A percentile compares a stretch with the other conserved stretches of the same genome.
phyloP scores from a whole-genome alignment of 192 early-diverging fungal species.

The Backusella australiensis region DNA sequence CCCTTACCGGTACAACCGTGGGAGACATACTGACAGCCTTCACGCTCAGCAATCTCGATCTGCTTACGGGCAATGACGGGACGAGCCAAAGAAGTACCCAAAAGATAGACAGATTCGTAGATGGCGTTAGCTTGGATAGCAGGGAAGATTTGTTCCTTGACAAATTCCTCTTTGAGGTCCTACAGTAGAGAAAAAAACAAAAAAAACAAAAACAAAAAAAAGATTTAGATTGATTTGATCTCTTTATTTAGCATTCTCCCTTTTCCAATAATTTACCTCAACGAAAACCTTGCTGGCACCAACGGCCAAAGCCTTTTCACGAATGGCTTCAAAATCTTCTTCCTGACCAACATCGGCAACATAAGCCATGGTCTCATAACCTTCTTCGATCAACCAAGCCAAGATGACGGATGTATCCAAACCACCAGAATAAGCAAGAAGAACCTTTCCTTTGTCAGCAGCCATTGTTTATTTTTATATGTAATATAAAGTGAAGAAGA shows the following conservation, averaged over 20 bases:
- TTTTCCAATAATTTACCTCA: conserved; percentile 54
- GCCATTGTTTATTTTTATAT: conserved; percentile 31
- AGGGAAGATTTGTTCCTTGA: conserved; percentile 90
- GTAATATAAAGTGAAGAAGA: background rate
- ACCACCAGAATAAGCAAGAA: conserved; percentile 96
- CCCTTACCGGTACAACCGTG: conserved; percentile 99
- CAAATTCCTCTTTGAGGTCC: conserved; percentile 93
- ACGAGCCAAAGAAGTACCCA: conserved; percentile 96
- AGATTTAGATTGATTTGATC: background rate
- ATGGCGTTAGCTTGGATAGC: conserved; percentile 93
- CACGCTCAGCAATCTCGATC: conserved; percentile 90
- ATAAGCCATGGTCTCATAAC: conserved; percentile 95
- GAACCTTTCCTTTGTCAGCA: conserved; percentile 77
- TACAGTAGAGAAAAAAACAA: conserved; percentile 8
- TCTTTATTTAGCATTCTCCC: background rate
- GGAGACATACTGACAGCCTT: conserved; percentile 95
- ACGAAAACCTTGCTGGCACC: conserved; percentile 95
- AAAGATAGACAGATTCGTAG: conserved; percentile 94
- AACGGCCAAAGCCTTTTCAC: conserved; percentile 87
- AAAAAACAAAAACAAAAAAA: background rate
- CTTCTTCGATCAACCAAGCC: conserved; percentile 96
- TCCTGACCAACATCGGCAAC: conserved; percentile 99
- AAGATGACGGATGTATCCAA: conserved; percentile 99
- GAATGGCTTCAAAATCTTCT: conserved; percentile 96
- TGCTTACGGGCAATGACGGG: conserved; percentile 90